Evolutionary conservation across 106 monocot species (phyloP).

Genomic region (Iris macrosiphon): DNA sequence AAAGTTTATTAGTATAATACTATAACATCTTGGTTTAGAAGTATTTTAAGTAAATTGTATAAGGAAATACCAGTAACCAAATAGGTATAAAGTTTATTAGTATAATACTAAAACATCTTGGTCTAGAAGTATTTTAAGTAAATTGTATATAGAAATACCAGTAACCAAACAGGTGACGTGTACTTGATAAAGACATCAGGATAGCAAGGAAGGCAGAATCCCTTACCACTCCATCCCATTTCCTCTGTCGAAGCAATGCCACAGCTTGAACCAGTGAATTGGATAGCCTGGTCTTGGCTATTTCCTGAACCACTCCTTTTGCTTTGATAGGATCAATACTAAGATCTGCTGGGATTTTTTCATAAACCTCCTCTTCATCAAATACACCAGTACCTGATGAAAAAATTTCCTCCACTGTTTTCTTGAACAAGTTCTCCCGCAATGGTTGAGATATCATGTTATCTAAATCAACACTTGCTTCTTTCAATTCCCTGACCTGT

Average conservation of each 20-base stretch:
- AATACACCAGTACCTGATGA: conserved; percentile 85
- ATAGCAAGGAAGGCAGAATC: no score
- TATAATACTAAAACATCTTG: no score
- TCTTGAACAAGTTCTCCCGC: conserved; percentile 83
- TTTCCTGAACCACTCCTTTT: conserved; percentile 59
- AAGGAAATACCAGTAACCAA: no score
- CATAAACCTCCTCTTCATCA: conserved; percentile 80
- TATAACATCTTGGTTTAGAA: no score
- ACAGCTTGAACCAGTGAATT: conserved; percentile 92
- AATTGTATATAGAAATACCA: no score
- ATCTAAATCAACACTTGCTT: conserved; percentile 70
- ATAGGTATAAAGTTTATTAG: no score
- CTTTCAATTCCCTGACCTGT: conserved; percentile 85
- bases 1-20: no score
- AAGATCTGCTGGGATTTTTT: conserved; percentile 78
- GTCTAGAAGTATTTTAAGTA: no score
- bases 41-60: no score
- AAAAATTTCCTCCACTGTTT: conserved; percentile 87
- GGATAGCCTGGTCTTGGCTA: conserved; percentile 67
- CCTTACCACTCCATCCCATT: conserved; percentile 79
- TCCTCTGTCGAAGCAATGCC: conserved; percentile 69
- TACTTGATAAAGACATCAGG: no score
- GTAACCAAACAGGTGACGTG: no score
- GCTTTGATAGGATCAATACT: conserved; percentile 68
- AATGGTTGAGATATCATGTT: conserved; percentile 76